phyloP scores from a whole-genome alignment of 208 protist genomes.

The Trypanosoma platydactyli region DNA sequence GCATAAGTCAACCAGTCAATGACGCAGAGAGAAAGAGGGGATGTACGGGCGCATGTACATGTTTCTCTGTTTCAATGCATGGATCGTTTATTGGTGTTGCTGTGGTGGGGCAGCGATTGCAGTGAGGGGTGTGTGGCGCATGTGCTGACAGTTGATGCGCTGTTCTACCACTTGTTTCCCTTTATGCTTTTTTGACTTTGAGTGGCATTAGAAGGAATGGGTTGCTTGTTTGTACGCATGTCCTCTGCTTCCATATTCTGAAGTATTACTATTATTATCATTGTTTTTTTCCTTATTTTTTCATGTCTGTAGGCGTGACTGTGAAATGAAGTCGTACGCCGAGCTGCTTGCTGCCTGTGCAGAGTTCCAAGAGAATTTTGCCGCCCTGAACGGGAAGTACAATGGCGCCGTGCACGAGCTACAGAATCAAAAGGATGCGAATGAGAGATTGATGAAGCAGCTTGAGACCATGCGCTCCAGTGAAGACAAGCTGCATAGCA shows the following conservation, averaged over 20 bases:
- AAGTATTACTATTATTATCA: constrained; percentile 13
- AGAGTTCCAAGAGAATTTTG: constrained; percentile 86
- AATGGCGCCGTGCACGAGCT: constrained; percentile 50
- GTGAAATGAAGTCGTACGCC: constrained; percentile 62
- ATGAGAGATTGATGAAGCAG: constrained; percentile 40
- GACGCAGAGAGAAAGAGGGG: too few species aligned
- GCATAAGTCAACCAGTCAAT: too few species aligned
- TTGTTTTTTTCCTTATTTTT: constrained; percentile 16
- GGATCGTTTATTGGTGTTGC: too few species aligned
- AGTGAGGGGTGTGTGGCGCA: too few species aligned
- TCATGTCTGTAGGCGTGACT: constrained; percentile 2
- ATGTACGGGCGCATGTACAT: too few species aligned
- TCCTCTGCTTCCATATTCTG: background rate
- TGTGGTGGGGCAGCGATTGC: too few species aligned
- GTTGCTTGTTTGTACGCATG: background rate
- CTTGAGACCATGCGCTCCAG: constrained; percentile 32
- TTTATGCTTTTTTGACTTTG: too few species aligned
- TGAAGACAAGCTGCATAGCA: constrained; percentile 47
- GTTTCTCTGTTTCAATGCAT: too few species aligned
- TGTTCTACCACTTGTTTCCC: too few species aligned
- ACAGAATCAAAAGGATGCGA: constrained; percentile 32
- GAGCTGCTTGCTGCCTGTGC: constrained; percentile 75
- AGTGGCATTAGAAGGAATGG: too few species aligned
- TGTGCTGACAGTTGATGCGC: too few species aligned
- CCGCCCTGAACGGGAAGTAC: constrained; percentile 68